Evolutionary conservation across 2,329 filamentous ascomycete species (phyloP).

Genomic region (Dothideomycetes sp.): DNA sequence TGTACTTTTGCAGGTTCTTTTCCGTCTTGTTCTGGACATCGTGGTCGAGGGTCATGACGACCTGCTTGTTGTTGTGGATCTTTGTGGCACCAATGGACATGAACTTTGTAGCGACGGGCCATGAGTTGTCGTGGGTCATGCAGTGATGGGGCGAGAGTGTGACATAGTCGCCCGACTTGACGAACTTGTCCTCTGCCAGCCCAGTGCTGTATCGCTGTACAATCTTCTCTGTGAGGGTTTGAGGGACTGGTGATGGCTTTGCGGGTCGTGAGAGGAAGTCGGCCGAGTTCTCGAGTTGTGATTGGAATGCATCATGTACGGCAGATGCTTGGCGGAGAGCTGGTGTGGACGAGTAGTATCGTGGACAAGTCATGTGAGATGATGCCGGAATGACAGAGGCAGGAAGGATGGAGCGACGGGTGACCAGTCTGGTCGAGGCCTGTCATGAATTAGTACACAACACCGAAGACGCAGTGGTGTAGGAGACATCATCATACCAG

Average conservation of each 20-base stretch:
- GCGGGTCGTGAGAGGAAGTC: constrained; percentile 55
- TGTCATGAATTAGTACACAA: constrained; percentile 2
- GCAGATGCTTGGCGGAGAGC: constrained; percentile 17
- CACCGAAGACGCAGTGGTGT: neutral
- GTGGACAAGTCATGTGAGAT: neutral
- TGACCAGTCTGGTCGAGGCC: constrained; percentile 7
- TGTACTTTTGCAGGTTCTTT: constrained; percentile 72
- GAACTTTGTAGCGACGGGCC: constrained; percentile 67
- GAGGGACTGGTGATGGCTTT: constrained; percentile 39
- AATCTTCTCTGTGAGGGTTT: constrained; percentile 89
- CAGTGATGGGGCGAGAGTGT: constrained; percentile 59
- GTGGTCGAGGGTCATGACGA: constrained; percentile 79
- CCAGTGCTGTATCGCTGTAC: constrained; percentile 73
- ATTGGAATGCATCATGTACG: constrained; percentile 47
- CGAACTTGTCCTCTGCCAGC: constrained; percentile 61
- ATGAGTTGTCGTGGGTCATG: constrained; percentile 83
- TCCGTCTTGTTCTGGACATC: constrained; percentile 77
- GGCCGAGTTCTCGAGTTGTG: constrained; percentile 51
- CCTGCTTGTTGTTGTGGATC: constrained; percentile 59
- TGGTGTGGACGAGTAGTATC: constrained; percentile 8
- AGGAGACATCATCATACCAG: neutral
- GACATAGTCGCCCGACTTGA: constrained; percentile 75
- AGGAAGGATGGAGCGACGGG: constrained; percentile 4
- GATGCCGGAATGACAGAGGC: constrained; percentile 2
- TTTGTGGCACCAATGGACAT: constrained; percentile 70